These are phyloP conservation scores for Cronartium ribicola DNA, from an alignment of 1,284 basidiomycete genomes.

Conservation along the genomic window DNA sequence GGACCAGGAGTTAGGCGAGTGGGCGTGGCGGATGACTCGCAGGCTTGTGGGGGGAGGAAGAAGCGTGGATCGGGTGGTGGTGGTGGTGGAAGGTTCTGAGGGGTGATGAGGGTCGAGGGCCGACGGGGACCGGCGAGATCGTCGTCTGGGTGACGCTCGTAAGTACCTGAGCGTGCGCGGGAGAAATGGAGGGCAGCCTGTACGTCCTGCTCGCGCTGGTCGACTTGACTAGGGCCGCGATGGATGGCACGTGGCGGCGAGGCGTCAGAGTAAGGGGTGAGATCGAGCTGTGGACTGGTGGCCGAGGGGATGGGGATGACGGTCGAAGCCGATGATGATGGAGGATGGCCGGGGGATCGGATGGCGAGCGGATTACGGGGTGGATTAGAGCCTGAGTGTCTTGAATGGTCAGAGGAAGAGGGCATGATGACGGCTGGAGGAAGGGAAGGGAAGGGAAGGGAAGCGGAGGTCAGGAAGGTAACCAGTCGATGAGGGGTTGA, in stretches of 20 bases:
- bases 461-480: no score
- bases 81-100: neutral
- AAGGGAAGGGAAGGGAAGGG: no score
- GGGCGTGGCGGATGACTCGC: neutral
- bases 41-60: neutral
- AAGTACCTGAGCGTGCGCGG: conserved; percentile 39
- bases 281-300: neutral
- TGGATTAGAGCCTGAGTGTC: no score
- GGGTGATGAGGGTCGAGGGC: neutral
- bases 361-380: no score
- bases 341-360: neutral
- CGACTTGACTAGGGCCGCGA: conserved; percentile 57
- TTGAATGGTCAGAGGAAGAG: no score
- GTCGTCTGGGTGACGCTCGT: neutral
- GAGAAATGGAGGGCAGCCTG: conserved; percentile 78
- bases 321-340: neutral
- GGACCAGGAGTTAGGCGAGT: no score
- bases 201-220: conserved; percentile 76
- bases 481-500: no score
- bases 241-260: neutral
- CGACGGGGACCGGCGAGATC: neutral
- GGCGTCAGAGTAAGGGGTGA: neutral
- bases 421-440: no score
- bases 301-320: neutral
- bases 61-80: neutral